Percentiles rank a stretch among this genome's conserved stretches.
phyloP scores from a whole-genome alignment of 306 rosid species.

The Hylodesmum podocarpum region DNA sequence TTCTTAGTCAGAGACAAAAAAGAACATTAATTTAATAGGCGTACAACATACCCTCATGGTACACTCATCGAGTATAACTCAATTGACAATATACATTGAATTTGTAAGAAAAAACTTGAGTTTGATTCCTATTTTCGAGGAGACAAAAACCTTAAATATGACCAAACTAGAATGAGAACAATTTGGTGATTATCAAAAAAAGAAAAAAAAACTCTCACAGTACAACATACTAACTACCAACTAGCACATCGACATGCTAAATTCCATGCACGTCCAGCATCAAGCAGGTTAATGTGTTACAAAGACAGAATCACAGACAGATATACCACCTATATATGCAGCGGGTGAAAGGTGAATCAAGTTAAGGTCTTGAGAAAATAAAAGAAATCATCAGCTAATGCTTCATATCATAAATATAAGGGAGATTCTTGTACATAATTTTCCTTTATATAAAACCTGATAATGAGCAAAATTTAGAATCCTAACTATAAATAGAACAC shows the following conservation, averaged over 20 bases:
- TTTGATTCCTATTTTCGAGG: too few relatives aligned
- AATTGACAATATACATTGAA: too few relatives aligned
- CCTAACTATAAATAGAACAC: conserved; percentile 9
- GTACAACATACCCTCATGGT: neutral
- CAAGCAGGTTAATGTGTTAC: neutral
- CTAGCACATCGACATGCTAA: neutral
- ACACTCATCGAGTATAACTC: too few relatives aligned
- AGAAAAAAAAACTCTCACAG: too few relatives aligned
- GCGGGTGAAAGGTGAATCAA: neutral
- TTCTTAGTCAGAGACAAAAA: too few relatives aligned
- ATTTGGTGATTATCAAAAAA: too few relatives aligned
- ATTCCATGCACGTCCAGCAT: neutral
- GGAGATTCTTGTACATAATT: conserved; percentile 20
- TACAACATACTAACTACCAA: neutral
- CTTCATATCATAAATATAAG: neutral
- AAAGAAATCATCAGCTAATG: neutral
- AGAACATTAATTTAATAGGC: too few relatives aligned
- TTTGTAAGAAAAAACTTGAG: too few relatives aligned
- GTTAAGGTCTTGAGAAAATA: neutral
- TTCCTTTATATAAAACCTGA: conserved; percentile 3
- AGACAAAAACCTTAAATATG: too few relatives aligned
- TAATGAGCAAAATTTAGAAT: conserved; percentile 11
- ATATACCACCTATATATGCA: neutral
- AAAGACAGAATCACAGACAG: neutral
- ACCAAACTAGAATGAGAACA: too few relatives aligned